phyloP scores from a whole-genome alignment of 805 yeast genomes.

The Saccharomycopsis fermentans region DNA sequence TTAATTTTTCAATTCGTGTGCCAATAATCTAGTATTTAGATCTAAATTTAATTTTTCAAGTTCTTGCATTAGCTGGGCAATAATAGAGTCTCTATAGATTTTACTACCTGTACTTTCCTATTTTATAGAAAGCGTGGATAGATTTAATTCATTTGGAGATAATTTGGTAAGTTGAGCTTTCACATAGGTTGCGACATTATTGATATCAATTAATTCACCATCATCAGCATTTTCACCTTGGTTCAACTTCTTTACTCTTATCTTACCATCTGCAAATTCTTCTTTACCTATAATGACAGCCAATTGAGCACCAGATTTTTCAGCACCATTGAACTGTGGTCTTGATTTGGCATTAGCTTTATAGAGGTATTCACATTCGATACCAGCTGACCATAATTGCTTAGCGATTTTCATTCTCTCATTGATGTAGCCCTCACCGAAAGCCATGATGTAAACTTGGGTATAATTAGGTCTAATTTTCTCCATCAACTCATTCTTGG shows the following conservation, averaged over 20 bases:
- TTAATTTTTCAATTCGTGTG: no score
- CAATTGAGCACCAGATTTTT: constrained; percentile 79
- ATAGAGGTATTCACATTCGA: constrained; percentile 85
- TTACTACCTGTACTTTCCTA: no score
- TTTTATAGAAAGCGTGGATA: background rate
- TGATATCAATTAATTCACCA: constrained; percentile 67
- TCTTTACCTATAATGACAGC: constrained; percentile 95
- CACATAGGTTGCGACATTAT: constrained; percentile 45
- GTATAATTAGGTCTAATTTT: constrained; percentile 75
- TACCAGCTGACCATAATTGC: constrained; percentile 76
- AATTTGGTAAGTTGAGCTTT: constrained; percentile 42
- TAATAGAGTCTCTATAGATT: no score
- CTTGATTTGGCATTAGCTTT: constrained; percentile 90
- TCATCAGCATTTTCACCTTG: constrained; percentile 81
- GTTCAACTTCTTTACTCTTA: constrained; percentile 82
- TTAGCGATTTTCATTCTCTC: constrained; percentile 88
- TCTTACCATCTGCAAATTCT: constrained; percentile 70
- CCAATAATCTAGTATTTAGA: no score
- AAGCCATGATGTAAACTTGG: constrained; percentile 93
- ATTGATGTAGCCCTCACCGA: constrained; percentile 91
- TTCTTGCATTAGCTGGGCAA: no score
- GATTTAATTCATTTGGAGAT: background rate
- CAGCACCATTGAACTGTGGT: constrained; percentile 97
- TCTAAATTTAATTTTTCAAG: no score
- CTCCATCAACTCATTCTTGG: constrained; percentile 53